Conservation (phyloP, 2,329 filamentous ascomycete species). For the Trichoderma sp. region DNA sequence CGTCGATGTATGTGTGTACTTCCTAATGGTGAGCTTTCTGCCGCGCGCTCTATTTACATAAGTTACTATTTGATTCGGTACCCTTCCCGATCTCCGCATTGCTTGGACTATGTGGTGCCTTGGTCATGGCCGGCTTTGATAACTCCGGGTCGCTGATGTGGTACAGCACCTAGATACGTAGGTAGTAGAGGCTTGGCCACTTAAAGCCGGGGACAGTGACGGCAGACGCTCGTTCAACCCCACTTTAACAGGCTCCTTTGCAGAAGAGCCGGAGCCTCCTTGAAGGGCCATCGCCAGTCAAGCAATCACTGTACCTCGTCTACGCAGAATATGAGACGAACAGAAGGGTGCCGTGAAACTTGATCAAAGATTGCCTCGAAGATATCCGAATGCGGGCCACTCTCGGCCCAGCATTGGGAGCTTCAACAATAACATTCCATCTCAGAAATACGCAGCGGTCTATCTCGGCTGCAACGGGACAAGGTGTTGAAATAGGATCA, state of each 20-base stretch:
- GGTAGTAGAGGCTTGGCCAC: conserved; percentile 19
- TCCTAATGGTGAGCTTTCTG: conserved; percentile 24
- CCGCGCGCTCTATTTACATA: conserved; percentile 31
- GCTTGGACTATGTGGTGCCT: conserved; percentile 18
- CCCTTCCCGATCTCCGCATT: conserved; percentile 29
- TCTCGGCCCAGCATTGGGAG: conserved; percentile 28
- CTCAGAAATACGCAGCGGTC: conserved; percentile 39
- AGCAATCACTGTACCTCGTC: conserved; percentile 32
- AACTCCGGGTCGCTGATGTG: conserved; percentile 32
- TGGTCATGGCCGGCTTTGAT: conserved; percentile 29
- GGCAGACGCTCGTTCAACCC: conserved; percentile 29
- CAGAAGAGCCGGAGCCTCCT: conserved; percentile 32
- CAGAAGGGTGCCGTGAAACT: conserved; percentile 29
- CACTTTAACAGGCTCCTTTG: conserved; percentile 30
- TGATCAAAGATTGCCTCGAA: conserved; percentile 20
- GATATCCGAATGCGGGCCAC: conserved; percentile 36
- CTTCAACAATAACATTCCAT: conserved; percentile 28
- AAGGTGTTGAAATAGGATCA: conserved; percentile 34
- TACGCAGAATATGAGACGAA: conserved; percentile 33
- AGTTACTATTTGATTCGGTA: conserved; percentile 18
- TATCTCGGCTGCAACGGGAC: conserved; percentile 35
- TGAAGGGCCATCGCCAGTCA: conserved; percentile 39
- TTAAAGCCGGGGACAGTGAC: conserved; percentile 20
- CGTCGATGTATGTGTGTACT: conserved; percentile 27
- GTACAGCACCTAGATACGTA: no score